Percentiles rank a stretch among this genome's conserved stretches.
Conservation (phyloP, 148 eudicot species). For the Mesembryanthemum crystallinum region DNA sequence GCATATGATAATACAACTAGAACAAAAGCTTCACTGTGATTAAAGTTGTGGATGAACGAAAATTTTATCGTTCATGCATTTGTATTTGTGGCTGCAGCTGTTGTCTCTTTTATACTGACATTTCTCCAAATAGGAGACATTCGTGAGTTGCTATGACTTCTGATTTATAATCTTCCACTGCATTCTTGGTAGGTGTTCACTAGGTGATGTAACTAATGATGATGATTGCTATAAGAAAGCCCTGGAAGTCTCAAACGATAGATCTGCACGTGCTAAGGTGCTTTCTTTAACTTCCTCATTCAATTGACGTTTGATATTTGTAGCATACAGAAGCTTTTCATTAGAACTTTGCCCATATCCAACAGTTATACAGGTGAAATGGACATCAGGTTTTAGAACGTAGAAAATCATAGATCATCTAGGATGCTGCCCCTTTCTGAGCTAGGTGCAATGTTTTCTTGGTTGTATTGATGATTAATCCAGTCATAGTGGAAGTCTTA, state of each 20-base stretch:
- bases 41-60: not conserved
- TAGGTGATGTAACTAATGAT: constrained; percentile 80
- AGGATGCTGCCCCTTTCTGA: not conserved
- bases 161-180: not conserved
- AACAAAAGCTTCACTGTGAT: not conserved
- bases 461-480: not conserved
- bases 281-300: constrained; percentile 12
- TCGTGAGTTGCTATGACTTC: not conserved
- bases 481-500: not conserved
- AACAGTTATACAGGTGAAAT: not conserved
- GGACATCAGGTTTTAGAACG: not conserved
- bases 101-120: not conserved
- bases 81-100: not conserved
- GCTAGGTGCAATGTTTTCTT: not conserved
- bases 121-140: not conserved
- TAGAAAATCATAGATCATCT: not conserved
- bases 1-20: not conserved
- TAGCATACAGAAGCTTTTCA: no score
- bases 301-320: no score
- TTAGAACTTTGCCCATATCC: no score
- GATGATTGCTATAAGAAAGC: constrained; percentile 84
- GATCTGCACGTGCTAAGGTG: constrained; percentile 89
- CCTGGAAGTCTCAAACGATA: constrained; percentile 69
- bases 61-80: not conserved
- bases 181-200: constrained; percentile 59